Evolutionary conservation across 805 yeast genomes (phyloP).

Genomic region (Metschnikowia lochheadii): DNA sequence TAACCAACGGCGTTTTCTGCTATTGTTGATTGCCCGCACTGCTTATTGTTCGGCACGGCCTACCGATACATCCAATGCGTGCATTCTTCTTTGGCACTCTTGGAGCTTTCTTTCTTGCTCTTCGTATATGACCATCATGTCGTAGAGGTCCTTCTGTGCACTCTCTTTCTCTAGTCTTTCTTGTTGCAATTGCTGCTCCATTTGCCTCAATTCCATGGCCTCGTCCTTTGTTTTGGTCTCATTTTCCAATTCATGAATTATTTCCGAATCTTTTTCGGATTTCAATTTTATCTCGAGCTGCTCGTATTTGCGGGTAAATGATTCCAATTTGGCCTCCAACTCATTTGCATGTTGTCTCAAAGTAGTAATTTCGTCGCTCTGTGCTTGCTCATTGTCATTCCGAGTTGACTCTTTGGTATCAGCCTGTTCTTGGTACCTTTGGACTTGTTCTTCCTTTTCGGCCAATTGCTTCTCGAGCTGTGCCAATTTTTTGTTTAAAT

Average conservation of each 20-base stretch:
- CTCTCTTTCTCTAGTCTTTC: not conserved
- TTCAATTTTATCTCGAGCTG: not conserved
- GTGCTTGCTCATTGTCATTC: not conserved
- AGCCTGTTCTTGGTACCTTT: not conserved
- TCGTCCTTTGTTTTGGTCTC: not conserved
- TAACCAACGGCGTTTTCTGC: not conserved
- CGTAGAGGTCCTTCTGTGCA: slow-evolving; percentile 11
- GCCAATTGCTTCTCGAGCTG: not conserved
- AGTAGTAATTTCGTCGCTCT: not conserved
- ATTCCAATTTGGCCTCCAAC: not conserved
- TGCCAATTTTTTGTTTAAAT: not conserved
- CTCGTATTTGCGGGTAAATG: not conserved
- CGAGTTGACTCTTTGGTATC: not conserved
- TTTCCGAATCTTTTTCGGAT: not conserved
- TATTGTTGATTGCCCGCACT: not conserved
- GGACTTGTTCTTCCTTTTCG: not conserved
- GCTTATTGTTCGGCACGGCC: slow-evolving; percentile 59
- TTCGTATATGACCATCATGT: slow-evolving; percentile 68
- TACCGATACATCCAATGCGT: slow-evolving; percentile 52
- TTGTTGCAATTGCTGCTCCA: not conserved
- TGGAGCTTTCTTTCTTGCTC: slow-evolving; percentile 70
- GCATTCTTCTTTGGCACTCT: slow-evolving; percentile 51
- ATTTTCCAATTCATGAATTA: not conserved
- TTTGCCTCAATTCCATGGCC: not conserved
- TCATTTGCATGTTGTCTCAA: not conserved